Conservation (phyloP, 179 eudicot species). For the Kewa caespitosa region DNA sequence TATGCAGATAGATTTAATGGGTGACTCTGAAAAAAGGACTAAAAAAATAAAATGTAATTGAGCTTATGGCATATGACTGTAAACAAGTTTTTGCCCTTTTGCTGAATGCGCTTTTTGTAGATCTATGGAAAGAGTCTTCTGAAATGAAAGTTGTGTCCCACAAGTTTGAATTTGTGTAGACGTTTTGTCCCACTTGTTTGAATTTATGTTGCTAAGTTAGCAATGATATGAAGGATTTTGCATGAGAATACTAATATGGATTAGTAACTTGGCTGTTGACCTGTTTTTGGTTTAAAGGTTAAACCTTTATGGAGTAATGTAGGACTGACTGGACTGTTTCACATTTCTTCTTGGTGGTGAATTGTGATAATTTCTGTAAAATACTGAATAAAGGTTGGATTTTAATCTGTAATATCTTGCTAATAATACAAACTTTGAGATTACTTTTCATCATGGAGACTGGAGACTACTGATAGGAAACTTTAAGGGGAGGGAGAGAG, state of each 20-base stretch:
- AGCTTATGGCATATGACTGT: neutral
- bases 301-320: neutral
- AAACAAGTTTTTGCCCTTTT: neutral
- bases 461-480: conserved; percentile 2
- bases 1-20: too few species aligned
- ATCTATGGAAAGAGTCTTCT: conserved; percentile 13
- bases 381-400: conserved; percentile 7
- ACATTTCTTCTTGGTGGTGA: neutral
- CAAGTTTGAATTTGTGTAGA: neutral
- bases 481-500: conserved; percentile 2
- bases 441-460: conserved; percentile 11
- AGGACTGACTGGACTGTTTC: neutral
- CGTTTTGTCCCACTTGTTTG: neutral
- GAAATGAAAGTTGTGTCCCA: neutral
- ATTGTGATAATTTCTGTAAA: too few species aligned
- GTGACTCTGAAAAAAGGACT: too few species aligned
- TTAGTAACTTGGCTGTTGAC: neutral
- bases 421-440: neutral
- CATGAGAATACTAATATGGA: neutral
- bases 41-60: too few species aligned
- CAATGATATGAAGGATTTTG: neutral
- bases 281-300: conserved; percentile 12
- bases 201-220: neutral
- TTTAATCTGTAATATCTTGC: neutral
- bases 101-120: conserved; percentile 12